phyloP scores from a whole-genome alignment of 176 grass and related monocot genomes.

The Avena eriantha region DNA sequence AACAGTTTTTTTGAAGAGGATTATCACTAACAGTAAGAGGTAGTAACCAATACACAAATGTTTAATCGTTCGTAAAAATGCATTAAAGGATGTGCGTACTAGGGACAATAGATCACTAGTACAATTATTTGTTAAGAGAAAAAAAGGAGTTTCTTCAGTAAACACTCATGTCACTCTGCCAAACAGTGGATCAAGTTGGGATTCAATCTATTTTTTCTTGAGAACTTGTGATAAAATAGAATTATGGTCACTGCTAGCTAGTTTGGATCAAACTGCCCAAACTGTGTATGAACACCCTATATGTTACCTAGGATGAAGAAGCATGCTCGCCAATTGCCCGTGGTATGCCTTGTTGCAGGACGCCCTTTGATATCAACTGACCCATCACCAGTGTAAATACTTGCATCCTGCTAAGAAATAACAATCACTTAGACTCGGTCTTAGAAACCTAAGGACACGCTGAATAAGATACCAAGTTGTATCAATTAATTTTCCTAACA shows the following conservation, averaged over 20 bases:
- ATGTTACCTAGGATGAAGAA: constrained; percentile 65
- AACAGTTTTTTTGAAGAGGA: background rate
- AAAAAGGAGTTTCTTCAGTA: background rate
- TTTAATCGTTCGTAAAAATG: constrained; percentile 5
- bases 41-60: background rate
- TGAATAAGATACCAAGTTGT: background rate
- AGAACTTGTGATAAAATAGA: background rate
- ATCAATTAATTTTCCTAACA: background rate
- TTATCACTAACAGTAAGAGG: background rate
- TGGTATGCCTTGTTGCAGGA: constrained; percentile 50
- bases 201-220: background rate
- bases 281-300: background rate
- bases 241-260: background rate
- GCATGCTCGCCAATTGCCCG: constrained; percentile 74
- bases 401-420: constrained; percentile 45
- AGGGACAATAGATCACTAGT: background rate
- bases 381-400: constrained; percentile 62
- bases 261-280: background rate
- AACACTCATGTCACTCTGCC: background rate
- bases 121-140: background rate
- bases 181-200: background rate
- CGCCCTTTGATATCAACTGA: constrained; percentile 57
- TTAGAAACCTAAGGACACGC: background rate
- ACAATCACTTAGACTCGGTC: constrained; percentile 9
- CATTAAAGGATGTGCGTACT: background rate